A percentile compares a stretch with the other conserved stretches of the same genome.
Conservation (phyloP, 2,329 filamentous ascomycete species). For the Sphaerulina vaccinii region DNA sequence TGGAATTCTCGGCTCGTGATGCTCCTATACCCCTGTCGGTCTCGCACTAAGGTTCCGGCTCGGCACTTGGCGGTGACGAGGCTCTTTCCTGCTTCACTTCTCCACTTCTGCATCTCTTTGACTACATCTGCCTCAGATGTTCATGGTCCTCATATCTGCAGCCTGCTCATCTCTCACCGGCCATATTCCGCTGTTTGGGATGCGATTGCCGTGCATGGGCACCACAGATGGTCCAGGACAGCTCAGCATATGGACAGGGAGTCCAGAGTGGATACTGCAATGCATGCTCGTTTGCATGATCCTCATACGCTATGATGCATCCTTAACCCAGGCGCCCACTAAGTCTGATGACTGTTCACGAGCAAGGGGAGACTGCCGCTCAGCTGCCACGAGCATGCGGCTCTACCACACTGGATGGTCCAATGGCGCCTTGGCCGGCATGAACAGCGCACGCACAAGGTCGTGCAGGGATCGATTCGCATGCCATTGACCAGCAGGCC, state of each 20-base stretch:
- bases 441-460: constrained; percentile 10
- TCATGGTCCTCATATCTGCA: background rate
- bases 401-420: constrained; percentile 2
- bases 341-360: background rate
- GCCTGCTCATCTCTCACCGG: background rate
- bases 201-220: background rate
- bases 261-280: background rate
- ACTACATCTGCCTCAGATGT: background rate
- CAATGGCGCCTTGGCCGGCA: constrained; percentile 10
- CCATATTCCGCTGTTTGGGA: background rate
- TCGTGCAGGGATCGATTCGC: constrained; percentile 8
- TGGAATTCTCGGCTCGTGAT: too few species aligned
- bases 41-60: background rate
- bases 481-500: constrained; percentile 4
- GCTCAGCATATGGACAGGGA: background rate
- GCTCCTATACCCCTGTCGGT: too few species aligned
- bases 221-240: background rate
- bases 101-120: background rate
- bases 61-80: background rate
- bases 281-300: background rate
- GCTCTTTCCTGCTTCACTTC: background rate
- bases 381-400: constrained; percentile 15
- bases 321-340: background rate
- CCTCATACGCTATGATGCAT: background rate
- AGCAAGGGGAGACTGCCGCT: constrained; percentile 1